Percentiles rank a stretch among this genome's conserved stretches.
Evolutionary conservation across 176 grass and related monocot genomes (phyloP).

Genomic region (Triticum turgidum): DNA sequence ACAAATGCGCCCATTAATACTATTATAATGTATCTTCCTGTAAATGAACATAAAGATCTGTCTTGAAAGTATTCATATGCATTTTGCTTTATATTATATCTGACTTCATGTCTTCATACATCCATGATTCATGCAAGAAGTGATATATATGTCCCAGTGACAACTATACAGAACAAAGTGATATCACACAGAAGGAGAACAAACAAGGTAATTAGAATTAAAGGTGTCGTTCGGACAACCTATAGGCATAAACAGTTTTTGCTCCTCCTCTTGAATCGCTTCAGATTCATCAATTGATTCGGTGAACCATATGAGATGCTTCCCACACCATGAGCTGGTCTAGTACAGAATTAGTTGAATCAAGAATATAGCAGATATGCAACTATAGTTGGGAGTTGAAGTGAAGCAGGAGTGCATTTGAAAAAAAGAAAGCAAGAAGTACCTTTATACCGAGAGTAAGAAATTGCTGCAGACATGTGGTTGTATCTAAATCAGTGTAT

Average conservation of each 20-base stretch:
- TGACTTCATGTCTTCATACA: too few relatives aligned
- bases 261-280: conserved; percentile 58
- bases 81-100: too few relatives aligned
- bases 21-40: too few relatives aligned
- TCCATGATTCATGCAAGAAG: too few relatives aligned
- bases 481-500: conserved; percentile 47
- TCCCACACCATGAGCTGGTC: conserved; percentile 78
- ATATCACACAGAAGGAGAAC: neutral
- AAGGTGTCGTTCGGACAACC: conserved; percentile 32
- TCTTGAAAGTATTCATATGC: too few relatives aligned
- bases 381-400: too few relatives aligned
- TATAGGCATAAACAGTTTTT: conserved; percentile 50
- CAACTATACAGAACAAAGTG: too few relatives aligned
- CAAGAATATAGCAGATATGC: neutral
- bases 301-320: conserved; percentile 46
- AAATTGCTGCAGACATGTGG: conserved; percentile 44
- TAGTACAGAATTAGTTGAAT: conserved; percentile 24
- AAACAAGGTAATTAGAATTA: neutral
- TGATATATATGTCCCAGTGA: too few relatives aligned
- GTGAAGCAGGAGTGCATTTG: too few relatives aligned
- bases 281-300: conserved; percentile 47
- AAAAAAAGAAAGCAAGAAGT: neutral
- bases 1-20: too few relatives aligned
- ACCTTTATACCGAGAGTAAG: conserved; percentile 41
- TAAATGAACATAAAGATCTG: too few relatives aligned